Percentiles rank a stretch among this genome's conserved stretches.
Evolutionary conservation across 2,329 filamentous ascomycete species (phyloP).

Genomic region (Periconia sp.): DNA sequence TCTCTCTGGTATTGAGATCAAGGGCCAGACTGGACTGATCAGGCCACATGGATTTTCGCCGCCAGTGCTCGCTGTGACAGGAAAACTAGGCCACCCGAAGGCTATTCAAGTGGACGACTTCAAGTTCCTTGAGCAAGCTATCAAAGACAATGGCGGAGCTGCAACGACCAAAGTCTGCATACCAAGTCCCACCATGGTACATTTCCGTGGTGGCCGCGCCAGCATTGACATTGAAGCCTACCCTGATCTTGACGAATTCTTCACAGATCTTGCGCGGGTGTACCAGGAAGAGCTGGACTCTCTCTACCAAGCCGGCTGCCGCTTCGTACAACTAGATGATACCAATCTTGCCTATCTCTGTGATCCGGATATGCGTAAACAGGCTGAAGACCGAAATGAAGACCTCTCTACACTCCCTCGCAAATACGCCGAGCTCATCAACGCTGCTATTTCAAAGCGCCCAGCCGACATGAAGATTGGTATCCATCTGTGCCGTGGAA

Average conservation of each 20-base stretch:
- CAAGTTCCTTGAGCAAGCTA: constrained; percentile 58
- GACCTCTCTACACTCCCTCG: constrained; percentile 56
- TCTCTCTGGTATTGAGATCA: constrained; percentile 60
- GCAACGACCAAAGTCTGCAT: constrained; percentile 63
- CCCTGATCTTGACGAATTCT: constrained; percentile 62
- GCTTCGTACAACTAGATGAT: constrained; percentile 65
- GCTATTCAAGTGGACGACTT: constrained; percentile 64
- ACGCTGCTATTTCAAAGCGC: constrained; percentile 59
- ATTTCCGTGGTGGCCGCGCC: constrained; percentile 63
- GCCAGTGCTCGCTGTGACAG: constrained; percentile 61
- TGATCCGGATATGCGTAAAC: constrained; percentile 61
- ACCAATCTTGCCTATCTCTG: constrained; percentile 67
- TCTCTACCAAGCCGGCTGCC: constrained; percentile 61
- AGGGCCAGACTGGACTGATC: constrained; percentile 55
- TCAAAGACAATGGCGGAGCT: constrained; percentile 46
- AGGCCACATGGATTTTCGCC: constrained; percentile 56
- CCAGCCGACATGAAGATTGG: constrained; percentile 62
- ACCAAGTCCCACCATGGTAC: constrained; percentile 65
- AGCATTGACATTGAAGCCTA: constrained; percentile 60
- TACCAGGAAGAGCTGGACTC: constrained; percentile 62
- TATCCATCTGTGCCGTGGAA: constrained; percentile 64
- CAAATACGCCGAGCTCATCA: constrained; percentile 63
- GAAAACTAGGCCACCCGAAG: constrained; percentile 59
- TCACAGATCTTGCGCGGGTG: constrained; percentile 61
- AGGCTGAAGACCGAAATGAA: constrained; percentile 59